Evolutionary conservation across 345 rosid species (phyloP).

Genomic region (Ricinus communis): DNA sequence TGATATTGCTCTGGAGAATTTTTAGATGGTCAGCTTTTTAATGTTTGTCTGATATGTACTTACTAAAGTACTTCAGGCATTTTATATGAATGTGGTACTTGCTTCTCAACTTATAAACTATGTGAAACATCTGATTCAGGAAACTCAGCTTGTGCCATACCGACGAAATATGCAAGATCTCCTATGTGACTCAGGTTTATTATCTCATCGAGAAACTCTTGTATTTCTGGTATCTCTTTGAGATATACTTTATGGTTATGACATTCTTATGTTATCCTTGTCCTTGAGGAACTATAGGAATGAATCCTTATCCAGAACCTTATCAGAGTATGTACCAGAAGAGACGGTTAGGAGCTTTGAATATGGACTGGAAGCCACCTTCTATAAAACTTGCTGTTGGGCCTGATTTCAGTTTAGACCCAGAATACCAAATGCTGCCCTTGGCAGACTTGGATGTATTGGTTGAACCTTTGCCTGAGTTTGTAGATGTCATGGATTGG

Average conservation of each 20-base stretch:
- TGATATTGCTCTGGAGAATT: no score
- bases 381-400: slow-evolving; percentile 73
- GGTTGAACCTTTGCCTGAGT: slow-evolving; percentile 84
- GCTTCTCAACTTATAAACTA: background rate
- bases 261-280: slow-evolving; percentile 20
- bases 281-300: slow-evolving; percentile 50
- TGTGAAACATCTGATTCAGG: slow-evolving; percentile 50
- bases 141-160: slow-evolving; percentile 87
- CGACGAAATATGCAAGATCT: slow-evolving; percentile 96
- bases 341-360: slow-evolving; percentile 86
- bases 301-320: slow-evolving; percentile 95
- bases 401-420: slow-evolving; percentile 85
- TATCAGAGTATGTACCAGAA: slow-evolving; percentile 95
- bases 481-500: slow-evolving; percentile 85
- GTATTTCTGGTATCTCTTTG: background rate
- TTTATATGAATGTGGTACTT: background rate
- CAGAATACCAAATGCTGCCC: slow-evolving; percentile 77
- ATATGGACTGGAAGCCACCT: slow-evolving; percentile 88
- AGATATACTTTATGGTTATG: slow-evolving; percentile 15
- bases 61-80: background rate
- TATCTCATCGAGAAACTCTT: slow-evolving; percentile 1
- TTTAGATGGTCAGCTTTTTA: background rate
- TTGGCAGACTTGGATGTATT: slow-evolving; percentile 79
- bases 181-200: slow-evolving; percentile 92
- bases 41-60: background rate